Base-by-base conservation (phyloP, 1,139 yeast genomes). In the Nakaseomyces sp. region DNA sequence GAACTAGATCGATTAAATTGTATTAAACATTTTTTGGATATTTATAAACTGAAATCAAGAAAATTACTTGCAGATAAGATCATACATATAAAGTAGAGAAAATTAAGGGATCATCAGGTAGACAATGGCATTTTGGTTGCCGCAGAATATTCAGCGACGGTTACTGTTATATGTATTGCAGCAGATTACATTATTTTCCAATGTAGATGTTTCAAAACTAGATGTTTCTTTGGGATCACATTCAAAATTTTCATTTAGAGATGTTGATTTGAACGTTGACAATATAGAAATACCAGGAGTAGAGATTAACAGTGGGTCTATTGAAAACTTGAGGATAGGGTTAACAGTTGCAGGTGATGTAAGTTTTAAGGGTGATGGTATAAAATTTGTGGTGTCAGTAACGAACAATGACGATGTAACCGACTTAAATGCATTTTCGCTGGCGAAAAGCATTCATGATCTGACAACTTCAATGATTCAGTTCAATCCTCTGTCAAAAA, bases 121-220 rank as follows among this genome's bases (percentile, higher is more conserved):
- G 8, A 32, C 7, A 22, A 77, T 76, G 81, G 73, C 76, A 56
- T 79, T 83, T 41, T 84, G 94, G 93, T 72, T 83, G 61, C 91
- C 94, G 9, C 89, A 81, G 59, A 82, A 81, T 60, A 72, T 88
- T 39, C 95, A 87, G 58, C 83, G 84, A 64, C 70, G 95, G 55
- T 75, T 88, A 41, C 74, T 88, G 42, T 74, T 83, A 42, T 87
- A 86, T 63, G 78, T 87, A 4, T 72, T 88, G 18, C 87, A 83
- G 58, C 93, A 86, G 61, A 73, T 88, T 35, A 79, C 89, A n/a
- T 65, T 88, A 35, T 85, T 88, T 59, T 81, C 95, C 1, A 86
- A 84, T 57, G 74, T 87, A 22, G 93, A 87, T 59, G 68, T 85
- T 28, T 83, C 88, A 15, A 83, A 87, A 58, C 65, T 88, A 45